Evolutionary conservation across 176 grass and related monocot species (phyloP), one percentile per base, ranked within the genome.

Genomic region (Oryza australiensis): DNA sequence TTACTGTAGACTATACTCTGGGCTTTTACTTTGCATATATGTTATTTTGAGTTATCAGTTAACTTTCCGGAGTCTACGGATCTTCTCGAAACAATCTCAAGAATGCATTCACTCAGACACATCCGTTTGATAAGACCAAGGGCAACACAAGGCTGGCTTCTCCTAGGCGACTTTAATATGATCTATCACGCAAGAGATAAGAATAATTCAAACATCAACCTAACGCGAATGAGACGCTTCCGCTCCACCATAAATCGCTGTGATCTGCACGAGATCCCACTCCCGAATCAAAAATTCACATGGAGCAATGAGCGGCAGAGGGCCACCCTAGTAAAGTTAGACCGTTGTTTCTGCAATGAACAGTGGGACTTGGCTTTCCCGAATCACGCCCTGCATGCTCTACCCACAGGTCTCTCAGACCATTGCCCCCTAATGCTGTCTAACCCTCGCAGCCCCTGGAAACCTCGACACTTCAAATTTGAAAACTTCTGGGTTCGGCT

Each of bases 361-460:
- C 0, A 2, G 0, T 65, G 27, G 63, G 63, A 65, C 4, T 1
- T 30, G 0, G 0, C 13, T 0, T 65, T 30, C 1, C 26, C 12
- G 3, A 9, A 27, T 0, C 26, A 64, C 2, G 24, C 3, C 5
- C 62, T 64, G 0, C 62, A 28, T 3, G 62, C 62, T 0, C 11
- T 64, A 0, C 0, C 62, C 9, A 64, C 62, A n/a, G 0, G 26
- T 12, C 2, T 28, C 2, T 64, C 26, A 0, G 10, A 64, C 1
- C 62, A 29, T 1, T 64, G 26, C 64, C 64, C 64, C 9, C 28
- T 66, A 0, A 1, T 66, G 3, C 28, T 30, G 0, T 66, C 12
- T 2, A 30, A 3, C 4, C 10, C 1, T 1, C 1, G 1, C 1
- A 14, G 28, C 1, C 64, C 64, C 0, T 1, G 27, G 0, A 0